Evolutionary conservation across 768 basidiomycete genomes (phyloP).

Genomic region (Phallus indusiatus): DNA sequence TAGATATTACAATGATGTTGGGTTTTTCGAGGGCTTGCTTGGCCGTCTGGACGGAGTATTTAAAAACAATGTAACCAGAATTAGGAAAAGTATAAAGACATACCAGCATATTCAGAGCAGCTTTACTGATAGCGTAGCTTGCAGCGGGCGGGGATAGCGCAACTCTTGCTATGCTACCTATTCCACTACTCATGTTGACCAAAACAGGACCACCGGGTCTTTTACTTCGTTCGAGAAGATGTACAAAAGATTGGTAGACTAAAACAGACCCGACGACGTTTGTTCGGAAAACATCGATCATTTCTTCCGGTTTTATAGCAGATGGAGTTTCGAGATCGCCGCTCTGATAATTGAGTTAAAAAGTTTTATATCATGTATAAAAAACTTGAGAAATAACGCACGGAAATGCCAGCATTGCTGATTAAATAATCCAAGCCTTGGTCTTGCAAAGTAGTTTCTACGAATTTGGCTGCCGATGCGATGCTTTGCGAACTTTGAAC

Average conservation of each 20-base stretch:
- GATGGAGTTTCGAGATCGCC: constrained; percentile 20
- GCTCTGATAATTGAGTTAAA: constrained; percentile 10
- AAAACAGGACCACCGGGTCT: constrained; percentile 21
- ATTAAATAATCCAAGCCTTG: constrained; percentile 29
- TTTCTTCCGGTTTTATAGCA: constrained; percentile 15
- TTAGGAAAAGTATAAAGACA: not conserved
- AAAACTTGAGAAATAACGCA: constrained; percentile 14
- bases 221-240: constrained; percentile 21
- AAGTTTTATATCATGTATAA: not conserved
- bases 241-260: constrained; percentile 24
- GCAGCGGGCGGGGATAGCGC: constrained; percentile 19
- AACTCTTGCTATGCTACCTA: constrained; percentile 23
- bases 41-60: constrained; percentile 23
- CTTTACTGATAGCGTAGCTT: constrained; percentile 29
- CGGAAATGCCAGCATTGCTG: constrained; percentile 28
- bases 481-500: constrained; percentile 20
- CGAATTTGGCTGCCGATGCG: constrained; percentile 15
- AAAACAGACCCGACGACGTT: constrained; percentile 30
- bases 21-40: constrained; percentile 28
- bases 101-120: constrained; percentile 33
- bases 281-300: constrained; percentile 18
- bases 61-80: not conserved
- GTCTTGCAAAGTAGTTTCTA: constrained; percentile 20
- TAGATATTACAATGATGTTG: constrained; percentile 22
- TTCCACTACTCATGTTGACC: constrained; percentile 24